These are phyloP conservation scores for Dichotomocladium elegans DNA, from an alignment of 371 early-diverging fungal genomes.

Conservation along the genomic window DNA sequence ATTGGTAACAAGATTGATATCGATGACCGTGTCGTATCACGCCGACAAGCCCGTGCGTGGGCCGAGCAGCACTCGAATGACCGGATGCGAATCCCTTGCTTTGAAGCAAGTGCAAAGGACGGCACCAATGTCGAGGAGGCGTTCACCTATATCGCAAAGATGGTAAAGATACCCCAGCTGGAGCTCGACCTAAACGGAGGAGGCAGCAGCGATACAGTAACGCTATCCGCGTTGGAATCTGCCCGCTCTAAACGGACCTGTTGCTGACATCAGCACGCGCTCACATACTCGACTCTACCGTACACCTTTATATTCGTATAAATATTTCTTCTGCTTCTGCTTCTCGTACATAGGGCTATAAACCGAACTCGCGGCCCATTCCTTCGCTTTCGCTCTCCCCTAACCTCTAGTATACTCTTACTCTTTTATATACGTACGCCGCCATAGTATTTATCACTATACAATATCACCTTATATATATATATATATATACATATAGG, in stretches of 20 bases:
- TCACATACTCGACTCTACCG: no score
- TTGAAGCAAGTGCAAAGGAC: slow-evolving; percentile 91
- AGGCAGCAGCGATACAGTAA: slow-evolving; percentile 11
- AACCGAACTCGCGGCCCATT: no score
- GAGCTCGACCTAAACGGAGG: slow-evolving; percentile 45
- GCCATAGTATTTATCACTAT: no score
- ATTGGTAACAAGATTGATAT: slow-evolving; percentile 19
- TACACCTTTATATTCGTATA: no score
- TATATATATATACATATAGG: no score
- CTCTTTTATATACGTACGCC: no score
- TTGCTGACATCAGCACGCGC: slow-evolving; percentile 1
- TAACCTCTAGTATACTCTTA: no score
- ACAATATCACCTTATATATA: no score
- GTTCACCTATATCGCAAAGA: slow-evolving; percentile 77
- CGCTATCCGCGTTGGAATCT: slow-evolving; percentile 6
- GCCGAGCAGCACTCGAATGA: slow-evolving; percentile 38
- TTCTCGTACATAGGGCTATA: no score
- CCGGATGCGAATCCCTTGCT: slow-evolving; percentile 66
- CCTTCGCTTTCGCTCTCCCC: no score
- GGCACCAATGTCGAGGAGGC: slow-evolving; percentile 81
- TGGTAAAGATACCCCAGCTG: slow-evolving; percentile 48
- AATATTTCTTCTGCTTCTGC: neutral
- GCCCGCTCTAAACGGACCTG: neutral
- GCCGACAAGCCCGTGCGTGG: slow-evolving; percentile 66
- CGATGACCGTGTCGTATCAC: slow-evolving; percentile 63